Percentiles rank a stretch among this genome's conserved stretches.
Evolutionary conservation across 176 grass and related monocot genomes (phyloP).

Genomic region (Aegilops longissima): DNA sequence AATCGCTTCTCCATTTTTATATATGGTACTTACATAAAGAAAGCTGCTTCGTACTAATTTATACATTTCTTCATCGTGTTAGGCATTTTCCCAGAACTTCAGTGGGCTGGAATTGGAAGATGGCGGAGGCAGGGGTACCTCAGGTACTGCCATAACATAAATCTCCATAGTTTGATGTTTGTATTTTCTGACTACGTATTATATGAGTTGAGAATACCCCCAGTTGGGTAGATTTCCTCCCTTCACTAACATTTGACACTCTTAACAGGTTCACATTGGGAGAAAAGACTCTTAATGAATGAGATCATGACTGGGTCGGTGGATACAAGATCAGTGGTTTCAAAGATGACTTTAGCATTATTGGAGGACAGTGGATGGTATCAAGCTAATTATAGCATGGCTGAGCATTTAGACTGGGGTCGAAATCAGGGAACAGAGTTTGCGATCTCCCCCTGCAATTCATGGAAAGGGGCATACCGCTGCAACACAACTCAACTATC

Average conservation of each 20-base stretch:
- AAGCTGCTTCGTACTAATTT: constrained; percentile 9
- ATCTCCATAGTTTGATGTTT: neutral
- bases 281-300: constrained; percentile 99
- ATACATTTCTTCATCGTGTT: constrained; percentile 15
- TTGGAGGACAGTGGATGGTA: constrained; percentile 99
- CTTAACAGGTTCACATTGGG: constrained; percentile 89
- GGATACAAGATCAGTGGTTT: constrained; percentile 95
- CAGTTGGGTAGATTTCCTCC: neutral
- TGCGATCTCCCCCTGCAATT: constrained; percentile 77
- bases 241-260: constrained; percentile 13
- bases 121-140: constrained; percentile 95
- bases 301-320: constrained; percentile 99
- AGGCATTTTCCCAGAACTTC: constrained; percentile 98
- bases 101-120: constrained; percentile 98
- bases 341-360: constrained; percentile 98
- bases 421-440: constrained; percentile 95
- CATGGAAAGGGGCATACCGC: constrained; percentile 88
- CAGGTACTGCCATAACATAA: constrained; percentile 55
- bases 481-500: constrained; percentile 96
- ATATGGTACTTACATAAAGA: constrained; percentile 12
- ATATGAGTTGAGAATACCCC: constrained; percentile 12
- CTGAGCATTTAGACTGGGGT: constrained; percentile 93
- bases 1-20: constrained; percentile 8
- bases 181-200: neutral
- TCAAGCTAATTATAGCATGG: constrained; percentile 99